Percentiles rank a stretch among this genome's conserved stretches.
Conservation (phyloP, 257 asterid species). For the Solanum habrochaites region DNA sequence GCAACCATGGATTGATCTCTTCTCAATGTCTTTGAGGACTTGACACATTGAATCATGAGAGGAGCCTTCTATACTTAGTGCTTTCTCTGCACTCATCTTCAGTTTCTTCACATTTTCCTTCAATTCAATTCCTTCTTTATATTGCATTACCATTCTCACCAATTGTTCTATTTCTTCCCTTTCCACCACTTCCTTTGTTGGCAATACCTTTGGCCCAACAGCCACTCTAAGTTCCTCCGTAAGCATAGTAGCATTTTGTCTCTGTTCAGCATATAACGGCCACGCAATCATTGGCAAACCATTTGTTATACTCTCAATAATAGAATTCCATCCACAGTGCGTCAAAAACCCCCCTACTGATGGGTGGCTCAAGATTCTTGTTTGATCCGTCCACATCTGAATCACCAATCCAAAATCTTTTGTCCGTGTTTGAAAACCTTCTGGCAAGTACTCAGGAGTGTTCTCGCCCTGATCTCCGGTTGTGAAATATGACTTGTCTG, state of each 20-base stretch:
- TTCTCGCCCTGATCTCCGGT: not conserved
- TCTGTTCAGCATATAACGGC: slow-evolving; percentile 11
- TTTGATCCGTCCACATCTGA: not conserved
- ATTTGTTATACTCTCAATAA: not conserved
- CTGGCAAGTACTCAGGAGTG: slow-evolving; percentile 1
- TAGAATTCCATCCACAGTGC: slow-evolving; percentile 19
- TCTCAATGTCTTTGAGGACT: not conserved
- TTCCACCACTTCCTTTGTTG: not conserved
- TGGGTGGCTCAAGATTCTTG: slow-evolving; percentile 3
- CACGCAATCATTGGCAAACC: slow-evolving; percentile 18
- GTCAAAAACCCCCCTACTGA: slow-evolving; percentile 12
- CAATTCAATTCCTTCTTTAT: not conserved
- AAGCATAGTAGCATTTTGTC: slow-evolving; percentile 2
- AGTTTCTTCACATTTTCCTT: slow-evolving; percentile 2
- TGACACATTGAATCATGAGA: not conserved
- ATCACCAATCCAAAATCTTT: not conserved
- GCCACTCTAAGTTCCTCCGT: slow-evolving; percentile 12
- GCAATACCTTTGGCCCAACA: slow-evolving; percentile 1
- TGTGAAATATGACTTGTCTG: not conserved
- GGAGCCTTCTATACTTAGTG: not conserved
- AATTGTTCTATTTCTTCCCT: slow-evolving; percentile 9
- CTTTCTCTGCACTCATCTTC: not conserved
- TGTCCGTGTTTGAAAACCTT: slow-evolving; percentile 4
- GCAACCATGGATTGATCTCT: not conserved
- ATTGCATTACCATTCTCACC: slow-evolving; percentile 7